Conservation (phyloP, 345 rosid species). For the Pugionium cornutum region DNA sequence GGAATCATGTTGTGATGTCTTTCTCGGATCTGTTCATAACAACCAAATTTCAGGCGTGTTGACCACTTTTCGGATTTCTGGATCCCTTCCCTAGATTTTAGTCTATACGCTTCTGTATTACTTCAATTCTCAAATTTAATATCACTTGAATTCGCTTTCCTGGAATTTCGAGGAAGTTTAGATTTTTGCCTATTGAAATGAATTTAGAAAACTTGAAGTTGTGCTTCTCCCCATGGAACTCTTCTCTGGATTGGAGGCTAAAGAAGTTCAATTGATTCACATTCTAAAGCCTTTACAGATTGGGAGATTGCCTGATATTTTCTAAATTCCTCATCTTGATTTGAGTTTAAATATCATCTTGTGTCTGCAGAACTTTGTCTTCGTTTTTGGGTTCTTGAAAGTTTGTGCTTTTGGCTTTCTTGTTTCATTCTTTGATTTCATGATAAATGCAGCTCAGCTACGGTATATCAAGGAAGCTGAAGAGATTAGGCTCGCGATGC, state of each 20-base stretch:
- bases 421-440: not conserved
- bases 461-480: slow-evolving; percentile 71
- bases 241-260: slow-evolving; percentile 1
- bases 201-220: not conserved
- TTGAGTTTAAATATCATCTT: slow-evolving; percentile 1
- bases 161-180: not conserved
- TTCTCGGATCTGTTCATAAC: slow-evolving; percentile 28
- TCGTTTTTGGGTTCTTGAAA: not conserved
- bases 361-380: not conserved
- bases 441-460: slow-evolving; percentile 54
- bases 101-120: not conserved
- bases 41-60: not conserved
- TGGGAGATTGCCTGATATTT: slow-evolving; percentile 2
- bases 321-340: not conserved
- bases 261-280: not conserved
- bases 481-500: slow-evolving; percentile 82
- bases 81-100: slow-evolving; percentile 2
- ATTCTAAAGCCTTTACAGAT: not conserved
- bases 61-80: not conserved
- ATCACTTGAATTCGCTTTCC: not conserved
- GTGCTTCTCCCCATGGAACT: not conserved
- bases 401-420: not conserved
- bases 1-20: slow-evolving; percentile 10
- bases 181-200: slow-evolving; percentile 5
- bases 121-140: not conserved